Base-by-base conservation (phyloP, 345 rosid species). In the Salix arbutifolia region DNA sequence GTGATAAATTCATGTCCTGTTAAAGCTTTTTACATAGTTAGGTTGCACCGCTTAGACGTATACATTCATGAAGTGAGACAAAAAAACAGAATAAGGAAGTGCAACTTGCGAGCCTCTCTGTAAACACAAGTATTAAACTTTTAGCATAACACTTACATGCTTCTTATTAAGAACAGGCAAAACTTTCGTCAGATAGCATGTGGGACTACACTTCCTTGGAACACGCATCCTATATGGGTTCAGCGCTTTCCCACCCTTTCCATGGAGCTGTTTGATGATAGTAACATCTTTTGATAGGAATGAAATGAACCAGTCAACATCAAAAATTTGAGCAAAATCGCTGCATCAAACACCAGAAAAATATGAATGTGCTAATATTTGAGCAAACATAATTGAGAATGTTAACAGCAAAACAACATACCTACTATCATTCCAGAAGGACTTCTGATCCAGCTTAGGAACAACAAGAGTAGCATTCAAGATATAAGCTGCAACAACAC, bases 391-490 rank as follows among this genome's bases (percentile, higher is more conserved):
- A 74, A 30, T 65, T 35, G n/a, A 69, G 38, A 71, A 78, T 28
- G 28, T 16, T 71, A 48, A 61, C 60, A 56, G 60, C 70, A 37
- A 31, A 46, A 67, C 33, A 66, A 38, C 80, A 44, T 42, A 95
- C 99, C 98, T 95, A 69, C 77, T 42, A 85, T 96, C 99, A 83
- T 90, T 91, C 99, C 98, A 96, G 81, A 88, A 96, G 2, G 99
- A 96, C 10, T 91, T 83, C 78, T 90, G 91, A 84, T 93, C 99
- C 72, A 96, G 85, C 81, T 86, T 91, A 68, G 99, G 99, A 67
- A 96, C 81, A 64, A 96, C 89, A 62, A 96, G 98, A 81, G 93
- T 91, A 21, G 97, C 97, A 85, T 96, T 93, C 74, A 95, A 84
- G 74, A 95, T 91, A 85, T 95, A 95, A 56, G 98, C 98, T 33